Evolutionary conservation across 1,139 yeast genomes (phyloP).

Genomic region (Suhomyces bokatorum): DNA sequence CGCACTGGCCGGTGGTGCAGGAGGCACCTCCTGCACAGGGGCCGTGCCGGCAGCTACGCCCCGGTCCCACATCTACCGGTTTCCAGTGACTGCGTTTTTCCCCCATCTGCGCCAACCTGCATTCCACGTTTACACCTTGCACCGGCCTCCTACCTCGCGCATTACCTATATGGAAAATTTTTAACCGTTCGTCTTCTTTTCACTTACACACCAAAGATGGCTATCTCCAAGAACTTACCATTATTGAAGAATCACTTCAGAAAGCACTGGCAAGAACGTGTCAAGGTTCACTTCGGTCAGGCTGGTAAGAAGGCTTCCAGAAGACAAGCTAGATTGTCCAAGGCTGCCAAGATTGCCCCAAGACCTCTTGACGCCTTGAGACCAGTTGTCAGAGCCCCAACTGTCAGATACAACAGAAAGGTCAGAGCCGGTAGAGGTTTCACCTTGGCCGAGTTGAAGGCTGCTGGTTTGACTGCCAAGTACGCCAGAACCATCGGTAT

Average conservation of each 20-base stretch:
- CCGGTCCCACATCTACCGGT: slow-evolving; percentile 2
- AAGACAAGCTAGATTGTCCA: slow-evolving; percentile 90
- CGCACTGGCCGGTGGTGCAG: neutral
- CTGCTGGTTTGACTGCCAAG: slow-evolving; percentile 92
- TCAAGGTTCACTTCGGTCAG: slow-evolving; percentile 98
- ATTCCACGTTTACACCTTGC: slow-evolving; percentile 8
- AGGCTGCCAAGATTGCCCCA: slow-evolving; percentile 96
- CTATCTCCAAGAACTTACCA: slow-evolving; percentile 97
- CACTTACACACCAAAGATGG: slow-evolving; percentile 44
- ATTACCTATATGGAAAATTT: slow-evolving; percentile 14
- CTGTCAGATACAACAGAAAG: slow-evolving; percentile 98
- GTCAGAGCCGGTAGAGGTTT: slow-evolving; percentile 99
- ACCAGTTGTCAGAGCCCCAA: slow-evolving; percentile 98
- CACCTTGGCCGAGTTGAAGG: slow-evolving; percentile 97
- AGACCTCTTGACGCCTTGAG: slow-evolving; percentile 95
- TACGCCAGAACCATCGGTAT: slow-evolving; percentile 98
- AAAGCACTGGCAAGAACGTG: slow-evolving; percentile 99
- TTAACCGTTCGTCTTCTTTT: slow-evolving; percentile 9
- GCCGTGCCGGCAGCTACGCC: slow-evolving; percentile 4
- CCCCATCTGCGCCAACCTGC: slow-evolving; percentile 4
- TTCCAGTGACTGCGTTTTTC: slow-evolving; percentile 13
- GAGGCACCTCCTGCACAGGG: neutral
- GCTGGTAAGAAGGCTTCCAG: slow-evolving; percentile 98
- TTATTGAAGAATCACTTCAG: slow-evolving; percentile 95
- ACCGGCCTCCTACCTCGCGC: slow-evolving; percentile 6